phyloP scores from a whole-genome alignment of 1,139 yeast genomes.

The Geotrichum phurueaensis region DNA sequence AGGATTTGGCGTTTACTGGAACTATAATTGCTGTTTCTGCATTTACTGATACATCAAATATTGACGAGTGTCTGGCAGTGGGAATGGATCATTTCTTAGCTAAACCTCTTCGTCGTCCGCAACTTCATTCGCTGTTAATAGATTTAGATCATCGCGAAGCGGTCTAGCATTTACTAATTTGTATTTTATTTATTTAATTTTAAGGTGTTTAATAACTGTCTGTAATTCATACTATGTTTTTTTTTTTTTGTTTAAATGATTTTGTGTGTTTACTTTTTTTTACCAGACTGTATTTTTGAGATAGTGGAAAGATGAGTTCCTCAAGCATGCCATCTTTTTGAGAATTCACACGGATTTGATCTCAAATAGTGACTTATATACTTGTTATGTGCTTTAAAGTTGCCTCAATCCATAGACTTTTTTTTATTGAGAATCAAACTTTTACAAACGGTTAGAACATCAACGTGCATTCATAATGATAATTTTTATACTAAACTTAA shows the following conservation, averaged over 20 bases:
- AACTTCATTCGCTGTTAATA: slow-evolving; percentile 24
- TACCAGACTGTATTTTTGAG: neutral
- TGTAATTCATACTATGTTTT: neutral
- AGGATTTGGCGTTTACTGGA: slow-evolving; percentile 49
- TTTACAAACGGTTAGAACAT: too few species aligned
- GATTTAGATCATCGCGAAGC: neutral
- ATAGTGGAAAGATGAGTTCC: too few species aligned
- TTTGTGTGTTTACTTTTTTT: neutral
- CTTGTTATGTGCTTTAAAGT: too few species aligned
- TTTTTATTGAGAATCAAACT: too few species aligned
- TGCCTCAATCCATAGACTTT: too few species aligned
- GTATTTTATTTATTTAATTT: neutral
- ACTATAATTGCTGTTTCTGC: slow-evolving; percentile 95
- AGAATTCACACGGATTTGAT: too few species aligned
- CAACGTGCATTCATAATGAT: too few species aligned
- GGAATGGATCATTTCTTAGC: slow-evolving; percentile 91
- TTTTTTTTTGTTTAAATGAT: neutral
- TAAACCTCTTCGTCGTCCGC: slow-evolving; percentile 67
- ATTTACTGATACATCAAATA: slow-evolving; percentile 87
- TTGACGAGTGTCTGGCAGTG: slow-evolving; percentile 69
- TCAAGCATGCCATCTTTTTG: too few species aligned
- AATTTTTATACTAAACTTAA: too few species aligned
- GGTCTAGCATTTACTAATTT: neutral
- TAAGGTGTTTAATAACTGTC: neutral
- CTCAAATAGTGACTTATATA: too few species aligned